Conservation (phyloP, 257 asterid species). For the Misopates orontium region DNA sequence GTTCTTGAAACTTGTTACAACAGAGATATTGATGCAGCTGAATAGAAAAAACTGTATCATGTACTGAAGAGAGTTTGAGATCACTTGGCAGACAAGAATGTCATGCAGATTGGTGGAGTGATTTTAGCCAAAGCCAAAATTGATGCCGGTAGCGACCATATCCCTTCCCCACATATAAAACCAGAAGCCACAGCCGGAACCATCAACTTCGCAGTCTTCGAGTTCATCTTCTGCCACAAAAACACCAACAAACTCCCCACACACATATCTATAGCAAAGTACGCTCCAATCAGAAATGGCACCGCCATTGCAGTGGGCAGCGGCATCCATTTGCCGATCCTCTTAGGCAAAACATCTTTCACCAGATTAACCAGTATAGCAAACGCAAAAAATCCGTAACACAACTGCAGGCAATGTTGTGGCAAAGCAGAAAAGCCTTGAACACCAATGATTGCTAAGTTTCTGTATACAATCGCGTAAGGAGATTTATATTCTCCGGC, state of each 20-base stretch:
- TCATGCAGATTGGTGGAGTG: conserved; percentile 82
- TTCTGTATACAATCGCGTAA: conserved; percentile 69
- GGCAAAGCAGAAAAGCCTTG: conserved; percentile 87
- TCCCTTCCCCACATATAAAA: conserved; percentile 83
- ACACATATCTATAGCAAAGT: conserved; percentile 85
- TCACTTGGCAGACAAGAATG: conserved; percentile 47
- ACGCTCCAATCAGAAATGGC: conserved; percentile 76
- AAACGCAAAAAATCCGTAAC: conserved; percentile 70
- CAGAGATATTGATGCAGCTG: no score
- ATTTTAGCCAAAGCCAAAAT: conserved; percentile 70
- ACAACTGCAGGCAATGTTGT: conserved; percentile 66
- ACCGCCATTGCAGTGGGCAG: conserved; percentile 85
- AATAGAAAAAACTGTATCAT: not conserved
- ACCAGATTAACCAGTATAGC: conserved; percentile 51
- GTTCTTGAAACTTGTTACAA: not conserved
- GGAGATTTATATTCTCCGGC: conserved; percentile 85
- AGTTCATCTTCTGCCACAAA: conserved; percentile 52
- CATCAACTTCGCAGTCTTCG: conserved; percentile 54
- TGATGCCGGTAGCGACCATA: conserved; percentile 82
- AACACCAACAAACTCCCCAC: conserved; percentile 69
- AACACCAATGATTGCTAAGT: conserved; percentile 78
- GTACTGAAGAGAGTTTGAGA: not conserved
- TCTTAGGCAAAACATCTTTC: conserved; percentile 54
- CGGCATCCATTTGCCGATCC: conserved; percentile 75
- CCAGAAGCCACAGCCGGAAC: conserved; percentile 90